Evolutionary conservation across 2,329 filamentous ascomycete genomes (phyloP).

Genomic region (Aureobasidium zeae): DNA sequence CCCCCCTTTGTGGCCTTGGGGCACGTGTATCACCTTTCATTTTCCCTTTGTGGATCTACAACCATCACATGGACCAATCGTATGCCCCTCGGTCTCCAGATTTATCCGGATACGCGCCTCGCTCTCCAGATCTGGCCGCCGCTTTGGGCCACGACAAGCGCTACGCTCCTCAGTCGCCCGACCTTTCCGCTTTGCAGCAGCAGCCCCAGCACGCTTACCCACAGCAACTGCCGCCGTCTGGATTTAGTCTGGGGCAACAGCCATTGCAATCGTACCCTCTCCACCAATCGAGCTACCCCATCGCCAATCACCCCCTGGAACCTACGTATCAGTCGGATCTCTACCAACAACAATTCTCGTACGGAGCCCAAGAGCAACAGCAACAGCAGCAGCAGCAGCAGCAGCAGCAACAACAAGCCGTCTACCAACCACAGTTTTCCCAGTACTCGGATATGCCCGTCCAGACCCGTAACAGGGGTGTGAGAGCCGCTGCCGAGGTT

Average conservation of each 20-base stretch:
- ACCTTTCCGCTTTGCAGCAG: slow-evolving; percentile 14
- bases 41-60: too few species aligned
- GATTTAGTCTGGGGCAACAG: slow-evolving; percentile 3
- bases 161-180: slow-evolving; percentile 18
- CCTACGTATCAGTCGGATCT: background rate
- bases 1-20: slow-evolving; percentile 12
- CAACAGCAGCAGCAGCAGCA: slow-evolving; percentile 17
- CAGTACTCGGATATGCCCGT: slow-evolving; percentile 20
- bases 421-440: slow-evolving; percentile 14
- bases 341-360: background rate
- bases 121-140: slow-evolving; percentile 40
- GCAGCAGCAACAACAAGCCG: slow-evolving; percentile 19
- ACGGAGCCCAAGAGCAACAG: too few species aligned
- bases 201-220: slow-evolving; percentile 10
- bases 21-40: too few species aligned
- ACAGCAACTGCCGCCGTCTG: background rate
- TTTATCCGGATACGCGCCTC: slow-evolving; percentile 30
- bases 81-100: slow-evolving; percentile 17
- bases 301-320: slow-evolving; percentile 16
- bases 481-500: slow-evolving; percentile 18
- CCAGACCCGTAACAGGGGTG: slow-evolving; percentile 16
- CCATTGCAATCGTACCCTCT: slow-evolving; percentile 12
- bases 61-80: slow-evolving; percentile 11
- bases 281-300: slow-evolving; percentile 9
- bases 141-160: slow-evolving; percentile 22